Percentiles rank a stretch among this genome's conserved stretches.
Conservation (phyloP, 306 rosid genomes). For the Geum urbanum region DNA sequence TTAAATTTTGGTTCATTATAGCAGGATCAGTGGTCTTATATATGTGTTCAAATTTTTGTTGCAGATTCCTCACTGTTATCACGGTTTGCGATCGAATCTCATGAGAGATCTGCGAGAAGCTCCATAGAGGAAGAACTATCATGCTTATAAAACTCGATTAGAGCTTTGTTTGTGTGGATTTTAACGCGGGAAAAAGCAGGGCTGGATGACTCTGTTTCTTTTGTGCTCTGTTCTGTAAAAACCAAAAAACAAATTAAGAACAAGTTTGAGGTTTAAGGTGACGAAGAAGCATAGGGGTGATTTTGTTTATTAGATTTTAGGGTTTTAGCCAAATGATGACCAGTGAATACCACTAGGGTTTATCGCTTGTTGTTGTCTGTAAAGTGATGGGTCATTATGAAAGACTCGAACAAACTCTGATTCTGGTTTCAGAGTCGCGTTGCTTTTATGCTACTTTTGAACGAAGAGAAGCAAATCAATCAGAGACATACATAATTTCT, state of each 20-base stretch:
- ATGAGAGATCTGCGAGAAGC: conserved; percentile 31
- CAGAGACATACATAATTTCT: neutral
- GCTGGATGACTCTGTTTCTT: neutral
- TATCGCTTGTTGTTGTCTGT: conserved; percentile 34
- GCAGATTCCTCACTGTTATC: conserved; percentile 29
- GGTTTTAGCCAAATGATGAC: conserved; percentile 26
- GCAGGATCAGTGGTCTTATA: neutral
- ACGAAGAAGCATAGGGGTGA: neutral
- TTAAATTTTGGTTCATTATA: neutral
- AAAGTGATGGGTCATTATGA: conserved; percentile 50
- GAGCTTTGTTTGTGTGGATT: conserved; percentile 3
- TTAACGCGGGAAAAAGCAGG: conserved; percentile 9
- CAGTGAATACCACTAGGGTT: conserved; percentile 29
- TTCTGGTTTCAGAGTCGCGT: conserved; percentile 14
- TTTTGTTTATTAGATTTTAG: neutral
- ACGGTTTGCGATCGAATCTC: conserved; percentile 25
- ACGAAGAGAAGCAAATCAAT: conserved; percentile 13
- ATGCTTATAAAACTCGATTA: conserved; percentile 17
- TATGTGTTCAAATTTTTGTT: neutral
- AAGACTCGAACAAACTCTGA: conserved; percentile 33
- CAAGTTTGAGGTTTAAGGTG: neutral
- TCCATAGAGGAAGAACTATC: conserved; percentile 36
- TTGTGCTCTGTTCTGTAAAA: conserved; percentile 23
- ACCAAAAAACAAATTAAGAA: conserved; percentile 8
- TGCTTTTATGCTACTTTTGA: conserved; percentile 26